Conservation (phyloP, 306 rosid species). For the Neltuma alba region DNA sequence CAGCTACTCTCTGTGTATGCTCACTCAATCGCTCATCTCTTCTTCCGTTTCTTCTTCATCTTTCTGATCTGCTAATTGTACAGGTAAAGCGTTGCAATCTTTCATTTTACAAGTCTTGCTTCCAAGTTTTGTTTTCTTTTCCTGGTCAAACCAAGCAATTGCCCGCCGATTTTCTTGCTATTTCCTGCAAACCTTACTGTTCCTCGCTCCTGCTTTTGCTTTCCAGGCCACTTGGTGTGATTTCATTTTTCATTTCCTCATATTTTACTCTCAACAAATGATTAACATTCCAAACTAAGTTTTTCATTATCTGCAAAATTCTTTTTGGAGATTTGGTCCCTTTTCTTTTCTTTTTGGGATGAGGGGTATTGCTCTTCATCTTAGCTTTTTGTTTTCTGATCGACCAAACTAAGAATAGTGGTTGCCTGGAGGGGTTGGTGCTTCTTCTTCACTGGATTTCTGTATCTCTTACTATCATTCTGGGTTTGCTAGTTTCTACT, state of each 20-base stretch:
- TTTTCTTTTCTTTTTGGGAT: neutral
- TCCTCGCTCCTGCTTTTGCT: conserved; percentile 22
- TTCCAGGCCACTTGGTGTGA: conserved; percentile 24
- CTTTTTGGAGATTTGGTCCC: neutral
- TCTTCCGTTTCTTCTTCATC: conserved; percentile 31
- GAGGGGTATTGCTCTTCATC: neutral
- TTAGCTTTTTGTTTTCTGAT: conserved; percentile 1
- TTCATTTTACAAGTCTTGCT: conserved; percentile 30
- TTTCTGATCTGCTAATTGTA: conserved; percentile 46
- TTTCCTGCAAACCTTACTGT: neutral
- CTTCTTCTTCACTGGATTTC: neutral
- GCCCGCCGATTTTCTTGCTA: conserved; percentile 22
- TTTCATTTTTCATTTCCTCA: neutral
- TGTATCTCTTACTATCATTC: neutral
- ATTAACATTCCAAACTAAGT: neutral
- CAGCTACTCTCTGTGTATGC: conserved; percentile 22
- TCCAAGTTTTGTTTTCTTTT: conserved; percentile 27
- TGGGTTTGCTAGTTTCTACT: neutral
- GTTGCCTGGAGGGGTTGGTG: neutral
- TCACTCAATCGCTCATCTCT: conserved; percentile 28
- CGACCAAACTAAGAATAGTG: conserved; percentile 8
- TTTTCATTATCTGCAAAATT: neutral
- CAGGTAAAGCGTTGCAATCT: conserved; percentile 50
- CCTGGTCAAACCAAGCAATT: conserved; percentile 23
- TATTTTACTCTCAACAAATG: neutral